phyloP scores from a whole-genome alignment of 331 rosid species.

The Arachis monticola region DNA sequence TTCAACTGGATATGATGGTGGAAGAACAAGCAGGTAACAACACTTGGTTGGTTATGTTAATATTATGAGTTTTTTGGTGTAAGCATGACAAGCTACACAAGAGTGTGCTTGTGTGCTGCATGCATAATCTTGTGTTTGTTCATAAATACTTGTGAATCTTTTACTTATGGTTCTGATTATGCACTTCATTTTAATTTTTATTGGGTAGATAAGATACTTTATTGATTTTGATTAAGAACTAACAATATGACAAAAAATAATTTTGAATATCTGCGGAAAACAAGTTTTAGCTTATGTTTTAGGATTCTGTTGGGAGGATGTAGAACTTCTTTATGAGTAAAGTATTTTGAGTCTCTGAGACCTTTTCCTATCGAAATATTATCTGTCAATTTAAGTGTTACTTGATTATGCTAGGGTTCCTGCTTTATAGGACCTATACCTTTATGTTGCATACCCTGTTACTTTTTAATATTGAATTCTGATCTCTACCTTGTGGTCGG shows the following conservation, averaged over 20 bases:
- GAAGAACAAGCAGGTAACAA: slow-evolving; percentile 80
- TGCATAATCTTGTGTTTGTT: not conserved
- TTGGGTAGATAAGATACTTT: not conserved
- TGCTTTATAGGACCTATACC: slow-evolving; percentile 2
- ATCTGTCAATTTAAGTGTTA: not conserved
- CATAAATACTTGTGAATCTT: not conserved
- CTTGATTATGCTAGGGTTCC: slow-evolving; percentile 13
- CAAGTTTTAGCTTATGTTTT: not conserved
- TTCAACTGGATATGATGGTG: slow-evolving; percentile 96
- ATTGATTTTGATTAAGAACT: slow-evolving; percentile 17
- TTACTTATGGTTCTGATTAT: not conserved
- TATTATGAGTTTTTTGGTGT: not conserved
- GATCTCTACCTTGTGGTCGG: not conserved
- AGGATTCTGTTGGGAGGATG: slow-evolving; percentile 1
- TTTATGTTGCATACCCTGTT: not conserved
- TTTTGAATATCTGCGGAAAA: slow-evolving; percentile 8
- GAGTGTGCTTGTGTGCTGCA: not conserved
- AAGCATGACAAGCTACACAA: not conserved
- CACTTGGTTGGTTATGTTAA: not conserved
- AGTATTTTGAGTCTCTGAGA: not conserved
- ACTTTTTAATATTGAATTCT: slow-evolving; percentile 7
- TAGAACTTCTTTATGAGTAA: slow-evolving; percentile 5
- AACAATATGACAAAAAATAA: not conserved
- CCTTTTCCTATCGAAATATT: not conserved
- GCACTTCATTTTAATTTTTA: slow-evolving; percentile 4